Evolutionary conservation across 2,329 filamentous ascomycete genomes (phyloP), one percentile per base, ranked within the genome.

Genomic region (Penicillium verrucosum): DNA sequence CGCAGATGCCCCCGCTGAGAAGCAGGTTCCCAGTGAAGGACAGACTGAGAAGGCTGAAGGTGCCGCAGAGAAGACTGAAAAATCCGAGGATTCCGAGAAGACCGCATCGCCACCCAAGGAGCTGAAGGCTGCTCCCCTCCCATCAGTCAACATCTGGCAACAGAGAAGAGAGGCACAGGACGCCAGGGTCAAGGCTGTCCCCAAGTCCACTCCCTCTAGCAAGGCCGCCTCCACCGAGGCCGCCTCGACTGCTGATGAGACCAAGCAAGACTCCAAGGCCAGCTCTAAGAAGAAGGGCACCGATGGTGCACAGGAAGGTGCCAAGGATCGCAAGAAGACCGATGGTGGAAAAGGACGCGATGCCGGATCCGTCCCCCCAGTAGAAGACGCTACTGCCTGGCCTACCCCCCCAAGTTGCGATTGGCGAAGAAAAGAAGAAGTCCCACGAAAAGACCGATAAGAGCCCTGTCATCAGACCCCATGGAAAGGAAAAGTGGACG

Each of bases 111-210:
- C 83, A 65, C 77, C 85, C 43, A 75, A 78, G 59, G 83, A 88
- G 66, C 80, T 96, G 41, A 87, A 88, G 45, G 90, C 94, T 59
- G 93, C 93, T 18, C 89, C 91, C 30, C 81, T 89, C 42, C 94
- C 94, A 0, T 74, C 85, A 1, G 89, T 97, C 56, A 99, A 99
- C 73, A 80, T 92, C 60, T 99, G 94, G 93, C 83, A 87, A 60
- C 85, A 92, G 75, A 85, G 92, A 54, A 87, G 83, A 65, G 87
- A 91, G 67, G 86, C 85, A 65, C 77, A 81, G 59, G 75, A 81
- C n/a, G 76, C 79, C 38, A 82, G 81, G 69, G 65, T 69, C 49
- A 82, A 80, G 66, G 71, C 73, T 40, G 57, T 65, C 8, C 59
- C 69, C 18, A 72, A 72, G 57, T 56, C 67, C n/a, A 51, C 61